Base-by-base conservation (phyloP, 164 flowering plant species). In the Cinnamomum chago region DNA sequence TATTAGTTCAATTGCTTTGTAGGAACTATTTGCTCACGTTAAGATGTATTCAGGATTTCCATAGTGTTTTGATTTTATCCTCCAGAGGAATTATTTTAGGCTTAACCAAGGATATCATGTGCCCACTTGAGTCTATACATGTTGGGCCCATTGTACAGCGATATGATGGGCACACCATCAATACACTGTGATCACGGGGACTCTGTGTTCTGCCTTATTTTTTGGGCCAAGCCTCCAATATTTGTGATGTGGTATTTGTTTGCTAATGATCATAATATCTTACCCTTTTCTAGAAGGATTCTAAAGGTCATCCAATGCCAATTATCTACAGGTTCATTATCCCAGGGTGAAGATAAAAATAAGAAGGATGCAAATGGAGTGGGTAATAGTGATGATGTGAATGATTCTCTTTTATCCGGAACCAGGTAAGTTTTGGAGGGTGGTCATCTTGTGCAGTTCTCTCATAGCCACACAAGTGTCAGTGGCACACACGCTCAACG, bases 361-460 rank as follows among this genome's bases (percentile, higher is more conserved):
- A 22, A 64, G 11, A 30, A 66, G 5, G 47, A 30, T 25, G 47
- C 14, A 14, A 66, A 66, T 66, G 47, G 50, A 27, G 18, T 66
- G 47, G 69, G 47, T 2, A 66, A 72, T 20, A 69, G n/a, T 52
- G 68, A 67, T 75, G 35, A 74, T 72, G 70, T 79, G 0, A 83
- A 85, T 73, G 85, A 84, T 73, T 78, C 73, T 76, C 80, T 83
- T 70, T n/a, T 76, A 55, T 72, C 80, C 3, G 76, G 60, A 74
- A 51, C 77, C 23, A 83, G 87, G 90, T 87, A 27, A 67, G 11
- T 2, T 51, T 55, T 55, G 5, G 20, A 14, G 12, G n/a, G 60
- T 55, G 60, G 60, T 55, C 10, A 5, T 64, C 22, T 64, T 64
- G 33, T 12, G 33, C 67, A 9, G 12, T 22, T 22, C 67, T 64